Evolutionary conservation across 176 grass and related monocot genomes (phyloP), one percentile per base, ranked within the genome.

Genomic region (Chloris gayana): DNA sequence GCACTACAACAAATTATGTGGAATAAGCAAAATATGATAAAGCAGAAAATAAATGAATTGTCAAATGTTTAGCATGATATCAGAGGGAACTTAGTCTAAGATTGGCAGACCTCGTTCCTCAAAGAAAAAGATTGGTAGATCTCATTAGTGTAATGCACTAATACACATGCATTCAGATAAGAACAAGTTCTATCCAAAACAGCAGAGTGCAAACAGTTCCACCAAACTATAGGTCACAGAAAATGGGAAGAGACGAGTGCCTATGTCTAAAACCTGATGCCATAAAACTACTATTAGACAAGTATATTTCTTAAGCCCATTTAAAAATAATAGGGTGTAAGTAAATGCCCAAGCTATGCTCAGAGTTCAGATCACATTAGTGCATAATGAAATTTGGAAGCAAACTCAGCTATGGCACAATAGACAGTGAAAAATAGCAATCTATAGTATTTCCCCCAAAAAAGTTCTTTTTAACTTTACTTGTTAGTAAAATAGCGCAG

Each of bases 91-190:
- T 50, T 39, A 67, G 30, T 80, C 69, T 22, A 17, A 76, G 18
- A 82, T 63, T 37, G 60, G 41, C 42, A 64, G 34, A 78, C 31
- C 61, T 83, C 60, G 44, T 17, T 47, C 47, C 22, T 11, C 22
- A 12, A 82, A 39, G 7, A 77, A 53, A 21, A 22, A 18, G 19
- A 82, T 63, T 39, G 50, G 32, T 64, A 56, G 35, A 72, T 32
- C 65, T 73, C 61, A 45, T 18, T 49, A 59, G n/a, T 25, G 56
- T 59, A 12, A 59, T 59, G 56, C 41, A 44, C 9, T 44, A 44
- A 44, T 32, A 62, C 56, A 32, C 57, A 82, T 26, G 21, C 42
- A 77, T 12, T 51, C 14, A 76, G 54, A 82, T 26, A 22, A 69
- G n/a, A 14, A 11, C 22, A 73, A 17, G 14, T 65, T 7, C 1